Base-by-base conservation (phyloP, 805 yeast genomes). In the Teunomyces atbi region DNA sequence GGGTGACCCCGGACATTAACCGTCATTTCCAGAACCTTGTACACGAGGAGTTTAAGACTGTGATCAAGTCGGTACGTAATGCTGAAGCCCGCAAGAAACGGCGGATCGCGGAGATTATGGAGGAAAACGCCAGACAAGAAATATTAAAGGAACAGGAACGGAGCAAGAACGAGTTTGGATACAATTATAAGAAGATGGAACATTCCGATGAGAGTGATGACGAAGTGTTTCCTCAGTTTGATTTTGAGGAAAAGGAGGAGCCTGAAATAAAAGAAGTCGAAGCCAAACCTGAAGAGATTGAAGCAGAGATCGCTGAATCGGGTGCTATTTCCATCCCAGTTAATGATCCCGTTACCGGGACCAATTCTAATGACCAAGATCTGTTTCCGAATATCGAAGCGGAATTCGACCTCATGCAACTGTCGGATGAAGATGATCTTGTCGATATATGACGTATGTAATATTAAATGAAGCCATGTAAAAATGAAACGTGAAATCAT, bases 141-240 rank as follows among this genome's bases (percentile, higher is more conserved):
- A 45, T 65, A 66, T 52, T 73, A 68, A 40, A 52, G 51, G 47
- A 66, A 61, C 42, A 63, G 62, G 49, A 59, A 59, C 28, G 54
- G 48, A 41, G 66, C 72, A 46, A 51, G 48, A 35, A 55, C 54
- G 49, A 65, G 60, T 44, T 66, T 62, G 52, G 76, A 53, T 51
- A 74, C 42, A 71, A 47, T 13, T 52, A 47, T 37, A 48, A 50
- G 13, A 50, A 46, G 19, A 47, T 49, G 45, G 36, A 45, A 8
- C 50, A 49, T 7, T 45, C 49, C n/a, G 56, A 52, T 8, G 49
- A 48, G 12, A 49, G 46, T 18, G 42, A 35, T 5, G 43, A 41
- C 13, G 44, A 42, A 16, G 36, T 15, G 27, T 52, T 49, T 28
- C 54, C 56, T 3, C 47, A 34, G 6, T 47, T 49, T 23, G 50